These are phyloP conservation scores for Sclerotiophoma versabilis DNA, from an alignment of 2,329 filamentous ascomycete genomes.

Conservation along the genomic window DNA sequence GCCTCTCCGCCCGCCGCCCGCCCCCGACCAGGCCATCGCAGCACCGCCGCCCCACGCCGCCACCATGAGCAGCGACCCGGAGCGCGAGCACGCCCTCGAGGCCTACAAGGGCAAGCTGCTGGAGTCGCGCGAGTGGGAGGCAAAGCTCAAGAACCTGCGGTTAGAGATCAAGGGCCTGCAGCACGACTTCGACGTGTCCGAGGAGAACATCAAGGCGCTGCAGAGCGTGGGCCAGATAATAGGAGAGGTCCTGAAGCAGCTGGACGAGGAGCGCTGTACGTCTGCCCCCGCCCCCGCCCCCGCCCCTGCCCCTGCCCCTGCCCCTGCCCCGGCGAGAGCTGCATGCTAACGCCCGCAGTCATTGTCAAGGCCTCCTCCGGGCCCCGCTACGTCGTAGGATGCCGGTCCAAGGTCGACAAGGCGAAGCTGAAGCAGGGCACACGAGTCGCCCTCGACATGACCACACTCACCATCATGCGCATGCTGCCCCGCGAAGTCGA, in stretches of 20 bases:
- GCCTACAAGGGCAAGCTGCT: conserved; percentile 66
- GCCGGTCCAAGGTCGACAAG: conserved; percentile 98
- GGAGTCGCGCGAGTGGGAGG: conserved; percentile 98
- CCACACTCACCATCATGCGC: conserved; percentile 98
- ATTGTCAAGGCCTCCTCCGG: conserved; percentile 98
- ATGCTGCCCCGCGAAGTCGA: conserved; percentile 99
- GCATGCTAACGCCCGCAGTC: conserved; percentile 63
- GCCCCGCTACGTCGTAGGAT: conserved; percentile 96
- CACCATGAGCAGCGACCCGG: conserved; percentile 55
- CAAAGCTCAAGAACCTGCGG: conserved; percentile 92
- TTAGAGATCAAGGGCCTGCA: conserved; percentile 96
- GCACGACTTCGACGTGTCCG: conserved; percentile 93
- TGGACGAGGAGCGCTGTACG: conserved; percentile 98
- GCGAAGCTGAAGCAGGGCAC: conserved; percentile 97
- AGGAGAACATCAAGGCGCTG: conserved; percentile 99
- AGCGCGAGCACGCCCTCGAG: conserved; percentile 60
- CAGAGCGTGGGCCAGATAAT: conserved; percentile 99
- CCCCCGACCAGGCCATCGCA: conserved; percentile 2
- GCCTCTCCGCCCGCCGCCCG: conserved; percentile 18
- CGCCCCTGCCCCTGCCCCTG: neutral
- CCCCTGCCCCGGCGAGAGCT: no score
- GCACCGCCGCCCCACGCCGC: conserved; percentile 12
- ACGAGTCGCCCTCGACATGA: conserved; percentile 98
- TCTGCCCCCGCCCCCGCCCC: conserved; percentile 21
- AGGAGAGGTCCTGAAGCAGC: conserved; percentile 96